Base-by-base conservation (phyloP, 345 rosid species). In the Excoecaria agallocha region DNA sequence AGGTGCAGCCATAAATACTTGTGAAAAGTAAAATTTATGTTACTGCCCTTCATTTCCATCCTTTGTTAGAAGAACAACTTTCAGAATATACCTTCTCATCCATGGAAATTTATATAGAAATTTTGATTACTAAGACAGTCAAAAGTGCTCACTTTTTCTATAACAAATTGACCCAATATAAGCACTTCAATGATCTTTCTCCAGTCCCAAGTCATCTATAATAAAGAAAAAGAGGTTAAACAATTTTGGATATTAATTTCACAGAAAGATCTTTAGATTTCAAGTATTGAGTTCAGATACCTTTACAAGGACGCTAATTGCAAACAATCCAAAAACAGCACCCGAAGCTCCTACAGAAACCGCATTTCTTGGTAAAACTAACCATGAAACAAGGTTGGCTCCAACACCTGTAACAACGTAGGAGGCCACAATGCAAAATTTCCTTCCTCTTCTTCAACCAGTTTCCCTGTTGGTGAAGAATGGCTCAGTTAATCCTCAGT, bases 371-470 rank as follows among this genome's bases (percentile, higher is more conserved):
- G 94, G 97, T 56, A 94, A 84, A 85, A 94, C 88, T 71, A 92
- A 86, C 98, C 97, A 92, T 45, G 97, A 92, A 77, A 92, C 92
- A 2, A 94, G 84, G 79, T 94, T 94, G 70, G 95, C 98, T 57
- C 97, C 98, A 55, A 85, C 97, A 68, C 91, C 97, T 0, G 98
- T 92, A 65, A 92, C 66, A 71, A 92, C 84, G 70, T 90, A 92
- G 2, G 90, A 89, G 92, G 76, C 97, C 98, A 92, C 84, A 92
- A 73, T 11, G 81, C 97, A 25, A 92, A 84, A 70, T 74, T 90
- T 58, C 97, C 97, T 81, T 92, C 97, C 85, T 94, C 97, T 82
- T 94, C 98, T 84, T 92, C 97, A 80, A 90, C 92, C 8, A 94
- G 92, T 83, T 94, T 92, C 82, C 97, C 98, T 94, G 78, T 73